A percentile compares a stretch with the other conserved stretches of the same genome.
Conservation (phyloP, 1,139 yeast species). For the Debaryomycetaceae sp. region DNA sequence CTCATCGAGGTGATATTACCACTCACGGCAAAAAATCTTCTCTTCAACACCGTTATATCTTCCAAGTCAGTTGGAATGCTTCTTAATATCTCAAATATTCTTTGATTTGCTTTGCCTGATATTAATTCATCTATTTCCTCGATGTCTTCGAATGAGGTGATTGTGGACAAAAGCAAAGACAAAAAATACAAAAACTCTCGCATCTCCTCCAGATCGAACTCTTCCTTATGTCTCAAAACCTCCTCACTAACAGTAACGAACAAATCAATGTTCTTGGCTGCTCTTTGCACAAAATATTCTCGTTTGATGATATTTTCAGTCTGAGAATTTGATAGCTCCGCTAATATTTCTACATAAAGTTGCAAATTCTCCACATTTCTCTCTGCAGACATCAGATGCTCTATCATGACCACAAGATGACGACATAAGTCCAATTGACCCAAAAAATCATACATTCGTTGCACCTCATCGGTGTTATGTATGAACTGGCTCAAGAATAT, state of each 20-base stretch:
- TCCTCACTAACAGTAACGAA: conserved; percentile 1
- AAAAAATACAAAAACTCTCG: conserved; percentile 13
- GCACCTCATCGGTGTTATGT: conserved; percentile 19
- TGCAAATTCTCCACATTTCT: background rate
- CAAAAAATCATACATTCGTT: background rate
- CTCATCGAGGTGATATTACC: conserved; percentile 36
- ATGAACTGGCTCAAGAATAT: conserved; percentile 35
- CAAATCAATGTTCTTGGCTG: conserved; percentile 3
- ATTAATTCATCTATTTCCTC: conserved; percentile 9
- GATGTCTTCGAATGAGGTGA: conserved; percentile 17
- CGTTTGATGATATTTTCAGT: background rate
- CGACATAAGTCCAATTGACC: background rate
- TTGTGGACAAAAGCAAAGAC: conserved; percentile 13
- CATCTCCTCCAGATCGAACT: conserved; percentile 9
- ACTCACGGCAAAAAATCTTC: conserved; percentile 33
- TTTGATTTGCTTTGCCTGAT: conserved; percentile 5
- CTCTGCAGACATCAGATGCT: background rate
- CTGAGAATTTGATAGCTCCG: background rate
- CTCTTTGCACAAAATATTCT: background rate
- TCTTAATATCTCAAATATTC: conserved; percentile 6
- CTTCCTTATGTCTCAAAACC: conserved; percentile 3
- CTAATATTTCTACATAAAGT: conserved; percentile 1
- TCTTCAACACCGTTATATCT: conserved; percentile 12
- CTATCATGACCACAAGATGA: background rate
- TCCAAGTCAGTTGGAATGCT: conserved; percentile 6